A percentile compares a stretch with the other conserved stretches of the same genome.
These are phyloP conservation scores for Mycena galopus DNA, from an alignment of 768 basidiomycete species.

Conservation along the genomic window DNA sequence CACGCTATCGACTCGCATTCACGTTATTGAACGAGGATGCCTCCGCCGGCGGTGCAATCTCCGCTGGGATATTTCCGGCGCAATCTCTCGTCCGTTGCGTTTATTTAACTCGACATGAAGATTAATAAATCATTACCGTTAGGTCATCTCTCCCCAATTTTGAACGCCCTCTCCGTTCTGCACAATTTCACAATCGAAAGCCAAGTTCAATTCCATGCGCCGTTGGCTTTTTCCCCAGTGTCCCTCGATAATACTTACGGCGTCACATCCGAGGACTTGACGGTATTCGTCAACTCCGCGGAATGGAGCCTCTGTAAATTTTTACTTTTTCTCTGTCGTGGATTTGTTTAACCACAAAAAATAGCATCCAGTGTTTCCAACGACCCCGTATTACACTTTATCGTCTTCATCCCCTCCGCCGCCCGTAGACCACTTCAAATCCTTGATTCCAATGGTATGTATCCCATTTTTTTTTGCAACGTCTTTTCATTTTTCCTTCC, in stretches of 20 bases:
- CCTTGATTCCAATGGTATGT: constrained; percentile 61
- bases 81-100: constrained; percentile 69
- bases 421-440: constrained; percentile 79
- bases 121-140: not conserved
- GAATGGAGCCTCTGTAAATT: constrained; percentile 90
- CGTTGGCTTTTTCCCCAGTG: constrained; percentile 82
- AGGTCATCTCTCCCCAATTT: constrained; percentile 81
- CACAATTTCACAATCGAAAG: constrained; percentile 97
- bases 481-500: not conserved
- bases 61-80: constrained; percentile 80
- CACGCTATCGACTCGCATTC: constrained; percentile 90
- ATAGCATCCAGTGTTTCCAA: constrained; percentile 93
- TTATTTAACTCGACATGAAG: not conserved
- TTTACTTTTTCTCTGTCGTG: constrained; percentile 29
- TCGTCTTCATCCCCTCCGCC: constrained; percentile 87
- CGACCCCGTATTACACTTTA: constrained; percentile 94
- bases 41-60: constrained; percentile 67
- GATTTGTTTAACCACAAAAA: constrained; percentile 12
- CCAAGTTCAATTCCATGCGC: constrained; percentile 93
- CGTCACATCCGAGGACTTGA: constrained; percentile 85
- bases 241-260: constrained; percentile 61
- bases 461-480: constrained; percentile 15
- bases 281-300: constrained; percentile 95
- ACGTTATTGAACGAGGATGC: constrained; percentile 93
- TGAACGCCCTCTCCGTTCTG: constrained; percentile 69